Evolutionary conservation across 371 early-diverging fungal species (phyloP).

Genomic region (Mortierella sp.): DNA sequence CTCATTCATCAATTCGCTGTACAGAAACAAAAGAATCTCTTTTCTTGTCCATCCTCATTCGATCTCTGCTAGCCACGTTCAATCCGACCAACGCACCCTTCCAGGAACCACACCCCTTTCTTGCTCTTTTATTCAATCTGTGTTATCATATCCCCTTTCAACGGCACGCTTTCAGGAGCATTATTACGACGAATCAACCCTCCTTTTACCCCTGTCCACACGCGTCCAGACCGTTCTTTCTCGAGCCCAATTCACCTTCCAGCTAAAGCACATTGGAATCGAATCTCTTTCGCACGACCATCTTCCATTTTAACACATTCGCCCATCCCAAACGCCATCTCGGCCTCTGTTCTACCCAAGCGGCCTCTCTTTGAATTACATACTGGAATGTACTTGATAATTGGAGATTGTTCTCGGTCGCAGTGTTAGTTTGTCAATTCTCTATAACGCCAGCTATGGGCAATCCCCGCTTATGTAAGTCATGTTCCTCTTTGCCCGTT

Average conservation of each 20-base stretch:
- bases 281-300: no score
- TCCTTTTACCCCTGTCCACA: slow-evolving; percentile 2
- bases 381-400: not conserved
- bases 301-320: no score
- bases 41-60: not conserved
- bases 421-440: not conserved
- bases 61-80: not conserved
- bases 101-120: not conserved
- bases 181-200: no score
- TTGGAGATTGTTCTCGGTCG: not conserved
- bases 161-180: not conserved
- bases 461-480: slow-evolving; percentile 8
- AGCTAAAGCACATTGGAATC: not conserved
- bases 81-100: slow-evolving; percentile 6
- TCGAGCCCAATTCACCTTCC: not conserved
- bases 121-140: not conserved
- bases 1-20: no score
- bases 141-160: not conserved
- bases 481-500: no score
- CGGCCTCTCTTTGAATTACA: not conserved
- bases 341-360: not conserved
- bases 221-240: not conserved
- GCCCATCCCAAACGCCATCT: not conserved
- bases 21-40: not conserved
- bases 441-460: not conserved